Evolutionary conservation across 2,329 filamentous ascomycete species (phyloP).

Genomic region (Clarireedia homoeocarpa): DNA sequence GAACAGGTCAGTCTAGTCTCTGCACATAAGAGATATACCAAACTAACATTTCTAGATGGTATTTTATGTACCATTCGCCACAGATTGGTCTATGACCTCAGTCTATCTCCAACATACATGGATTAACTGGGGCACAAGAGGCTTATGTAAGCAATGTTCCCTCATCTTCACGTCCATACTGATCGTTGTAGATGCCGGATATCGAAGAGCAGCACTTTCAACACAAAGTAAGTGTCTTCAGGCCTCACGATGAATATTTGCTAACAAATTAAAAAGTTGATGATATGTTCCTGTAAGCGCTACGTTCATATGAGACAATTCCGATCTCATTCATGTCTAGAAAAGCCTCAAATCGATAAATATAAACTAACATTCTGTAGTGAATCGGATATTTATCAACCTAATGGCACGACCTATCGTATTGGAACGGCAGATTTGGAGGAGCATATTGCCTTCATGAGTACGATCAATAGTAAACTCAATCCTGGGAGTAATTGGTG

Average conservation of each 20-base stretch:
- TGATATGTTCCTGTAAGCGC: constrained; percentile 46
- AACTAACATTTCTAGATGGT: constrained; percentile 36
- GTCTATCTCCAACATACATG: constrained; percentile 53
- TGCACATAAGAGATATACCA: background rate
- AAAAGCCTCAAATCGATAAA: background rate
- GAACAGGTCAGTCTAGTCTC: constrained; percentile 35
- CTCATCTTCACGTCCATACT: constrained; percentile 22
- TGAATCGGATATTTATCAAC: constrained; percentile 38
- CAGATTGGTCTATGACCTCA: constrained; percentile 39
- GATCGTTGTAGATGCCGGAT: constrained; percentile 18
- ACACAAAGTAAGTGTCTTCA: constrained; percentile 17
- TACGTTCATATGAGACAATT: too few relatives aligned
- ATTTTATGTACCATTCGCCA: constrained; percentile 44
- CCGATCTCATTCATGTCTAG: background rate
- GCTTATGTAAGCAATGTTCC: constrained; percentile 34
- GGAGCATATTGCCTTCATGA: constrained; percentile 37
- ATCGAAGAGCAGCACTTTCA: constrained; percentile 21
- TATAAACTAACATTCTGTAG: background rate
- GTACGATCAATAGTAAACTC: constrained; percentile 38
- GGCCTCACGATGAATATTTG: constrained; percentile 2
- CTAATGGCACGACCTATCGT: constrained; percentile 42
- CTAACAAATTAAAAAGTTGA: constrained; percentile 36
- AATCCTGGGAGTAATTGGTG: constrained; percentile 44
- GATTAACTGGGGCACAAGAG: constrained; percentile 54
- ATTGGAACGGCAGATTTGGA: constrained; percentile 39